phyloP scores from a whole-genome alignment of 805 yeast genomes.

The Yueomyces sp. region DNA sequence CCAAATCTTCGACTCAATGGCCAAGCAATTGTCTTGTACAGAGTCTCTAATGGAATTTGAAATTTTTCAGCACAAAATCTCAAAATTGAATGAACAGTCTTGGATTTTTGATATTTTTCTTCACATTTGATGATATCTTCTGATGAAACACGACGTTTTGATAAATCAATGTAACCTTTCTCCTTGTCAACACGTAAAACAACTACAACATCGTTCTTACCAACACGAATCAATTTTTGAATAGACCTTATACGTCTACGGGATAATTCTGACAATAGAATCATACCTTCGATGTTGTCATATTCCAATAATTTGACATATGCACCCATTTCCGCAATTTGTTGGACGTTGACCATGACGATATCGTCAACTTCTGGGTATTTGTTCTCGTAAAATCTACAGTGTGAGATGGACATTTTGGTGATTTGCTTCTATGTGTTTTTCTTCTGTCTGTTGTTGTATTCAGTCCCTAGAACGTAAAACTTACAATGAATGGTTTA shows the following conservation, averaged over 20 bases:
- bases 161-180: conserved; percentile 94
- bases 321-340: conserved; percentile 99
- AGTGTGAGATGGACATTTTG: conserved; percentile 69
- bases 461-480: too few relatives aligned
- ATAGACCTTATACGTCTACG: conserved; percentile 98
- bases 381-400: conserved; percentile 96
- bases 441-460: neutral
- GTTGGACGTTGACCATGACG: conserved; percentile 97
- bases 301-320: conserved; percentile 91
- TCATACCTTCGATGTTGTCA: conserved; percentile 99
- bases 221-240: conserved; percentile 94
- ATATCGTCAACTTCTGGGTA: conserved; percentile 98
- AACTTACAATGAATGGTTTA: too few relatives aligned
- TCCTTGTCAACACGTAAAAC: conserved; percentile 97
- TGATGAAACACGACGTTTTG: conserved; percentile 95
- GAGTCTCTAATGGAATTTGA: conserved; percentile 68
- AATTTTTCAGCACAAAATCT: conserved; percentile 98
- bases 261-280: conserved; percentile 83
- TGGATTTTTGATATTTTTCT: conserved; percentile 91
- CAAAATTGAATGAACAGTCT: conserved; percentile 95
- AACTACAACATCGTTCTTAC: conserved; percentile 95
- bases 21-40: conserved; percentile 91
- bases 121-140: conserved; percentile 97
- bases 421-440: neutral
- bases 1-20: conserved; percentile 92